These are phyloP conservation scores for Xylariaceae sp. DNA, from an alignment of 2,329 filamentous ascomycete species.

Conservation along the genomic window DNA sequence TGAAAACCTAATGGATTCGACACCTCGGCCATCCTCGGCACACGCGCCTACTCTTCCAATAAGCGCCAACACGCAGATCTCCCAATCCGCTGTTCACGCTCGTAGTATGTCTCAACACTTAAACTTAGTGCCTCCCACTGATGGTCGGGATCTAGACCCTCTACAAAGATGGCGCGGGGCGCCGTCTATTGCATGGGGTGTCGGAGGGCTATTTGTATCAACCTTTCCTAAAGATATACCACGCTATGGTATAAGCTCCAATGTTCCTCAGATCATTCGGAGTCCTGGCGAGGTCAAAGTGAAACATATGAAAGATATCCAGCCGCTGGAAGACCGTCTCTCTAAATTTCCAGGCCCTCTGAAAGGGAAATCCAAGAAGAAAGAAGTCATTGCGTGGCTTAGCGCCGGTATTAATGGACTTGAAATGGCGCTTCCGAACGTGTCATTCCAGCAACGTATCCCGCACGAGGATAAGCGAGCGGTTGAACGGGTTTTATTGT, in stretches of 20 bases:
- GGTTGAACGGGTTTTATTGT: conserved; percentile 77
- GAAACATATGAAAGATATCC: conserved; percentile 68
- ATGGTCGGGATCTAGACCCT: conserved; percentile 67
- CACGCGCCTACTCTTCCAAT: conserved; percentile 43
- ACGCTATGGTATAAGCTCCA: conserved; percentile 72
- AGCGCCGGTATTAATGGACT: conserved; percentile 68
- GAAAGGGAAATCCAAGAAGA: conserved; percentile 89
- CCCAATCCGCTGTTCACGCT: conserved; percentile 37
- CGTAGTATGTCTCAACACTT: conserved; percentile 53
- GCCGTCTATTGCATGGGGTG: conserved; percentile 82
- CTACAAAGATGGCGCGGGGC: conserved; percentile 87
- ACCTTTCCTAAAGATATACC: conserved; percentile 87
- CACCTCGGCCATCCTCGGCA: conserved; percentile 52
- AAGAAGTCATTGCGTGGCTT: conserved; percentile 82
- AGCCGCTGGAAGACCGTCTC: conserved; percentile 67
- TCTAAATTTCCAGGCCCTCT: conserved; percentile 86
- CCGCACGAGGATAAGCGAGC: conserved; percentile 64
- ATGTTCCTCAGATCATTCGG: conserved; percentile 72
- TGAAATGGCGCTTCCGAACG: conserved; percentile 55
- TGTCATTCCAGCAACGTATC: conserved; percentile 46
- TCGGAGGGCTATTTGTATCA: conserved; percentile 76
- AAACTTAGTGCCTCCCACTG: conserved; percentile 58
- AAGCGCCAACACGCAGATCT: conserved; percentile 16
- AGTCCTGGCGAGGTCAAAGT: conserved; percentile 78
- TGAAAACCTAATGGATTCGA: conserved; percentile 38